phyloP scores from a whole-genome alignment of 345 rosid genomes.

The Syzygium jambos region DNA sequence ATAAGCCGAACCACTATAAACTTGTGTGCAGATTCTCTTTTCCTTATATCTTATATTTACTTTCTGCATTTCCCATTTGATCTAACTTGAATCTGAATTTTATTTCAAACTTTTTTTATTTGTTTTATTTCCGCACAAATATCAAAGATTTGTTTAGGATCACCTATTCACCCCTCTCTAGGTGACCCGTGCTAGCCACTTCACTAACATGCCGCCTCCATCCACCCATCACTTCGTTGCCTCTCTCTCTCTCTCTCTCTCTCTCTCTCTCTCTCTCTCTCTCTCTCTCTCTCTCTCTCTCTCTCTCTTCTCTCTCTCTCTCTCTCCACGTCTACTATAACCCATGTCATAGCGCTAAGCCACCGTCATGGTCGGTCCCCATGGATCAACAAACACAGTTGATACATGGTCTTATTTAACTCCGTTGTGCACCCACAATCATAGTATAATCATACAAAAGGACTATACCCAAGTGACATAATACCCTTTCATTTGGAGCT shows the following conservation, averaged over 20 bases:
- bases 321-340: not conserved
- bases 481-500: not conserved
- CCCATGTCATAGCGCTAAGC: not conserved
- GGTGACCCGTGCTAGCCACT: too few relatives aligned
- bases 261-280: not conserved
- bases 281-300: not conserved
- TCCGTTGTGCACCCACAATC: not conserved
- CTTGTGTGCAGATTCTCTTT: too few relatives aligned
- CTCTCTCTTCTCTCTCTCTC: not conserved
- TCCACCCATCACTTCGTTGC: not conserved
- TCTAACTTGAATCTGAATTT: too few relatives aligned
- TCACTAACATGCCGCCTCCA: not conserved
- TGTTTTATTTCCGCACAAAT: too few relatives aligned
- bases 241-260: not conserved
- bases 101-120: too few relatives aligned
- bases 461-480: not conserved
- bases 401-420: not conserved
- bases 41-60: too few relatives aligned
- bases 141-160: too few relatives aligned
- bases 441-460: not conserved
- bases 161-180: too few relatives aligned
- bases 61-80: too few relatives aligned
- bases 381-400: not conserved
- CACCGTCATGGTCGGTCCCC: not conserved
- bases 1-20: too few relatives aligned